These are phyloP conservation scores for Candida michaelii DNA, from an alignment of 805 yeast species.

Conservation along the genomic window DNA sequence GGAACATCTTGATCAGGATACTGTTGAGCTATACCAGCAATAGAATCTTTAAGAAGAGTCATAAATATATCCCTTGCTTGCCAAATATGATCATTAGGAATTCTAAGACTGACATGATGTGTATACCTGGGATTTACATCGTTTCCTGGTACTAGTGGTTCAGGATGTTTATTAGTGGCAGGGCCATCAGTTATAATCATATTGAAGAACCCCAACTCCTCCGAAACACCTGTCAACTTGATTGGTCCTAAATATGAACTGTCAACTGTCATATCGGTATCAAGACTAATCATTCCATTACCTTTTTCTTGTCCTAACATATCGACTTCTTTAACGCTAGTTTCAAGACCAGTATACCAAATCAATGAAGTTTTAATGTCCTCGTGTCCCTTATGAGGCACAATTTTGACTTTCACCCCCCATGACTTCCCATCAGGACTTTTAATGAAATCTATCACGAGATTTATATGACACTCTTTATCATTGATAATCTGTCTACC, in stretches of 20 bases:
- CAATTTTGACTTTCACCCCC: slow-evolving; percentile 73
- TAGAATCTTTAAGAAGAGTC: slow-evolving; percentile 67
- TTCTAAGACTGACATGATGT: slow-evolving; percentile 65
- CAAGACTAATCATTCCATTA: slow-evolving; percentile 12
- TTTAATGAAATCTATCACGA: slow-evolving; percentile 77
- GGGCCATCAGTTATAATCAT: slow-evolving; percentile 61
- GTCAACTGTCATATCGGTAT: slow-evolving; percentile 19
- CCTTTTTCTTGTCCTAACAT: slow-evolving; percentile 11
- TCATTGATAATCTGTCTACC: slow-evolving; percentile 80
- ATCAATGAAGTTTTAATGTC: slow-evolving; percentile 61
- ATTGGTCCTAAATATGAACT: slow-evolving; percentile 38
- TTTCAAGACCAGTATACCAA: slow-evolving; percentile 78
- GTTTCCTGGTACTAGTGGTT: slow-evolving; percentile 19
- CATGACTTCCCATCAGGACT: slow-evolving; percentile 69
- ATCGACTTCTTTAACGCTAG: slow-evolving; percentile 28
- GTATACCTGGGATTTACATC: slow-evolving; percentile 57
- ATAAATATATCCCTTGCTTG: slow-evolving; percentile 72
- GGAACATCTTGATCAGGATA: slow-evolving; percentile 30
- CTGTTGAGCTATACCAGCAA: slow-evolving; percentile 43
- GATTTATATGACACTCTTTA: slow-evolving; percentile 55
- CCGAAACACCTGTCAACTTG: slow-evolving; percentile 45
- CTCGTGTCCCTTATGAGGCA: slow-evolving; percentile 52
- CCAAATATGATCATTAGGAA: slow-evolving; percentile 77
- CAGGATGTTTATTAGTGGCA: slow-evolving; percentile 45
- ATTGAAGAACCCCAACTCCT: slow-evolving; percentile 66